A percentile compares a stretch with the other conserved stretches of the same genome.
These are phyloP conservation scores for Spizellomyces sp. DNA, from an alignment of 192 early-diverging fungal species.

Conservation along the genomic window DNA sequence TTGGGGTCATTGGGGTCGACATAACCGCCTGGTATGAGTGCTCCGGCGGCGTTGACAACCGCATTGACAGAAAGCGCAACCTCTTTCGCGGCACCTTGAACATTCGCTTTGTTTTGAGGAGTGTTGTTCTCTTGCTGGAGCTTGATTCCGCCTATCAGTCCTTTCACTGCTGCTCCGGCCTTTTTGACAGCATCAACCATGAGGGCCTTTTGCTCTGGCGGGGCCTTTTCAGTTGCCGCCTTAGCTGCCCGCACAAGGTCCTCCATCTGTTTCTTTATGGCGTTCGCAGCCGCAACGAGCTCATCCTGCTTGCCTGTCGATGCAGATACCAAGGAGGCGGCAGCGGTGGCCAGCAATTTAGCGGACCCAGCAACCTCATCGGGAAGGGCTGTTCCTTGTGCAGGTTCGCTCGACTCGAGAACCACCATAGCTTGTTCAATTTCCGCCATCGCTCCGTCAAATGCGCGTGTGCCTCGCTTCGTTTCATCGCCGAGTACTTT, in stretches of 20 bases:
- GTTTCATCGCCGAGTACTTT: slow-evolving; percentile 54
- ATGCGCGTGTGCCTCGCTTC: slow-evolving; percentile 40
- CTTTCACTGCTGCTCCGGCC: slow-evolving; percentile 31
- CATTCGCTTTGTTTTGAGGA: slow-evolving; percentile 29
- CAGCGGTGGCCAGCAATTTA: slow-evolving; percentile 50
- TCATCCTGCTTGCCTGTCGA: slow-evolving; percentile 48
- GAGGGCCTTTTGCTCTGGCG: slow-evolving; percentile 35
- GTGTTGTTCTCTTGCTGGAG: slow-evolving; percentile 27
- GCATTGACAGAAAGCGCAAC: slow-evolving; percentile 47
- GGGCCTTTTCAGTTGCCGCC: slow-evolving; percentile 55
- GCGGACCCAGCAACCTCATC: slow-evolving; percentile 58
- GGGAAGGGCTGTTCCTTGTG: slow-evolving; percentile 56
- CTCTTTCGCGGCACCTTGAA: slow-evolving; percentile 43
- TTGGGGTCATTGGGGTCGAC: slow-evolving; percentile 64
- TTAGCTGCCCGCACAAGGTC: slow-evolving; percentile 55
- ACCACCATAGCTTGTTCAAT: slow-evolving; percentile 35
- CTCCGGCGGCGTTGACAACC: slow-evolving; percentile 38
- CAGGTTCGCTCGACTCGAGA: slow-evolving; percentile 32
- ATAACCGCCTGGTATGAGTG: slow-evolving; percentile 54
- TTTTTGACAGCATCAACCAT: slow-evolving; percentile 44
- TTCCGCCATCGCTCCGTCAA: slow-evolving; percentile 41
- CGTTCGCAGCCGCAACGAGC: slow-evolving; percentile 40
- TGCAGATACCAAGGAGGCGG: slow-evolving; percentile 41
- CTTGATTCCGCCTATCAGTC: slow-evolving; percentile 38
- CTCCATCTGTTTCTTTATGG: slow-evolving; percentile 45